phyloP scores from a whole-genome alignment of 768 basidiomycete species.

The Russula griseocarnosa region DNA sequence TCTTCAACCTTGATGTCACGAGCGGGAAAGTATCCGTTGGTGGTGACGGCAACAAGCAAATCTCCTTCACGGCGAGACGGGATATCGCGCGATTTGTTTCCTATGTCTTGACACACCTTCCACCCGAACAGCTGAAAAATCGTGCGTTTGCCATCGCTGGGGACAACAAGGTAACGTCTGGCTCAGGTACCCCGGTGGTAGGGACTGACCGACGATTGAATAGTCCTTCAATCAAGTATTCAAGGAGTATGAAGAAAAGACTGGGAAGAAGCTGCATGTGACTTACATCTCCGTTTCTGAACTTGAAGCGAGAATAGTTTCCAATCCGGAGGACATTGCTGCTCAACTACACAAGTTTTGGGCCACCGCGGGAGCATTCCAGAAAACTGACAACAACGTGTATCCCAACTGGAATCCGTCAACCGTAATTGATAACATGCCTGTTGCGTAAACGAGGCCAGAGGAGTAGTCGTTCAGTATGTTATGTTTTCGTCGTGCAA shows the following conservation, averaged over 20 bases:
- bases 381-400: conserved; percentile 16
- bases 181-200: neutral
- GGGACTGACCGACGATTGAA: neutral
- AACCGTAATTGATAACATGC: neutral
- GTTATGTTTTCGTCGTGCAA: no score
- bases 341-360: neutral
- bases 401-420: conserved; percentile 19
- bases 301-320: neutral
- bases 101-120: neutral
- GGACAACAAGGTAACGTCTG: neutral
- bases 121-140: neutral
- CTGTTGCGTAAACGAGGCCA: neutral
- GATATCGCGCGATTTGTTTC: neutral
- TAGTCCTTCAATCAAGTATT: neutral
- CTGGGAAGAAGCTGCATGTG: neutral
- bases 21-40: neutral
- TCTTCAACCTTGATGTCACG: neutral
- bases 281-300: neutral
- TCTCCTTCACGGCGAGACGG: neutral
- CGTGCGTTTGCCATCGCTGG: neutral
- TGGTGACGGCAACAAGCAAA: neutral
- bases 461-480: neutral
- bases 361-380: neutral
- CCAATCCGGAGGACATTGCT: neutral
- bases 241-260: neutral